Base-by-base conservation (phyloP, 2,329 filamentous ascomycete genomes). In the Herpotrichia juniperi region DNA sequence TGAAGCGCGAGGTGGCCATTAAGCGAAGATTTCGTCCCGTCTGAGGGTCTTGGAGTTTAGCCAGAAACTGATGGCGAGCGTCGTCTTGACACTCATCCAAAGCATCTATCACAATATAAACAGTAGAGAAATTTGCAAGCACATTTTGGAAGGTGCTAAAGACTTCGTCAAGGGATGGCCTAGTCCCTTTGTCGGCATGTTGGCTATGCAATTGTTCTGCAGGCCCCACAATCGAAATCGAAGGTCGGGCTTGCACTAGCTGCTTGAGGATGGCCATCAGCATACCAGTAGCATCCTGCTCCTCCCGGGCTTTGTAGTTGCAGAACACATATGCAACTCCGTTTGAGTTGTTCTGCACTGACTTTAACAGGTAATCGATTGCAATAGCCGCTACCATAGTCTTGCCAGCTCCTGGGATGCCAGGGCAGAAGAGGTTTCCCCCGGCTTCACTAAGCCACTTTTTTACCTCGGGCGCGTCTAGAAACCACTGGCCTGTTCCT, bases 71-170 rank as follows among this genome's bases (percentile, higher is more conserved):
- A 22, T 25, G 31, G 11, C n/a, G n/a, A n/a, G n/a, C n/a, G n/a
- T n/a, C n/a, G n/a, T n/a, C n/a, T n/a, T n/a, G n/a, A n/a, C n/a
- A 64, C 46, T 69, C 67, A 47, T 71, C 66, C 17, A 71, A 44
- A 22, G 59, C 68, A 49, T 70, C 67, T 1, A 71, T 16, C 2
- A 58, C 48, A 37, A 71, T 57, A 52, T 63, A 70, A 3, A 63
- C 56, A 53, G 31, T 61, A 2, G 59, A 52, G 52, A 54, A 66
- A n/a, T 21, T 39, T 6, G 12, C 17, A 42, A 47, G 21, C 11
- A 63, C 62, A 25, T 42, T 39, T 26, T 58, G 53, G 4, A 71
- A 51, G 42, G 53, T 44, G 10, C 25, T 48, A 5, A 42, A 49
- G 25, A 64, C 47, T 32, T 72, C 66, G 8, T 57, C 46, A 32